Evolutionary conservation across 805 yeast genomes (phyloP).

Genomic region (Ogataea thermomethanolica): DNA sequence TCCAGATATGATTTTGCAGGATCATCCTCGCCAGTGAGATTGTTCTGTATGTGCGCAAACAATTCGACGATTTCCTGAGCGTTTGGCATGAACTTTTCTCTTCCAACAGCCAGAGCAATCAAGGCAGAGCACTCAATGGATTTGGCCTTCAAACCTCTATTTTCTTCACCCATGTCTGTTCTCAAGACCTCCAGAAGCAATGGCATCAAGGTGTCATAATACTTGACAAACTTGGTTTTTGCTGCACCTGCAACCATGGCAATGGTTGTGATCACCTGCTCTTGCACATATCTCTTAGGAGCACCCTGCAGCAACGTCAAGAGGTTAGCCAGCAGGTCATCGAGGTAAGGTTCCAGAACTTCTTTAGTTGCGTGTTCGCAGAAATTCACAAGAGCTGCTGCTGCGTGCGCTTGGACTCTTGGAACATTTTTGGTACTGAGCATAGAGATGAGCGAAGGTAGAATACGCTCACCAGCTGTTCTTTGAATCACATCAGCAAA

Average conservation of each 20-base stretch:
- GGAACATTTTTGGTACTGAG: constrained; percentile 72
- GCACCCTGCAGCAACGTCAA: constrained; percentile 69
- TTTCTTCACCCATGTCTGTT: constrained; percentile 74
- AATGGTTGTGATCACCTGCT: constrained; percentile 93
- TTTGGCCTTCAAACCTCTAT: constrained; percentile 80
- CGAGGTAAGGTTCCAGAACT: constrained; percentile 88
- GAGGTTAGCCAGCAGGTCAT: constrained; percentile 69
- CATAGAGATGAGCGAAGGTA: constrained; percentile 86
- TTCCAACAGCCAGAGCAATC: constrained; percentile 93
- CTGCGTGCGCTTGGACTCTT: constrained; percentile 96
- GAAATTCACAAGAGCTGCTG: constrained; percentile 96
- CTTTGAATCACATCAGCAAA: constrained; percentile 87
- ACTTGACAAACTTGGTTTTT: constrained; percentile 79
- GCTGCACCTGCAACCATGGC: constrained; percentile 98
- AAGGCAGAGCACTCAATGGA: constrained; percentile 94
- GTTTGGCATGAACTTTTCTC: constrained; percentile 77
- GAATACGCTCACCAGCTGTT: constrained; percentile 69
- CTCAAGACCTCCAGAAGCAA: constrained; percentile 72
- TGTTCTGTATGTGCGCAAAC: constrained; percentile 65
- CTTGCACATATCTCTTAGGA: constrained; percentile 91
- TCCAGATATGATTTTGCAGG: constrained; percentile 84
- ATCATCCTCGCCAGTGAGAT: constrained; percentile 65
- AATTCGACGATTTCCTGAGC: constrained; percentile 69
- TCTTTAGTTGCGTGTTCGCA: constrained; percentile 89
- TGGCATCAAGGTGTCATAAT: constrained; percentile 94